These are phyloP conservation scores for Mycosarcoma maydis DNA, from an alignment of 1,284 basidiomycete species.

Conservation along the genomic window DNA sequence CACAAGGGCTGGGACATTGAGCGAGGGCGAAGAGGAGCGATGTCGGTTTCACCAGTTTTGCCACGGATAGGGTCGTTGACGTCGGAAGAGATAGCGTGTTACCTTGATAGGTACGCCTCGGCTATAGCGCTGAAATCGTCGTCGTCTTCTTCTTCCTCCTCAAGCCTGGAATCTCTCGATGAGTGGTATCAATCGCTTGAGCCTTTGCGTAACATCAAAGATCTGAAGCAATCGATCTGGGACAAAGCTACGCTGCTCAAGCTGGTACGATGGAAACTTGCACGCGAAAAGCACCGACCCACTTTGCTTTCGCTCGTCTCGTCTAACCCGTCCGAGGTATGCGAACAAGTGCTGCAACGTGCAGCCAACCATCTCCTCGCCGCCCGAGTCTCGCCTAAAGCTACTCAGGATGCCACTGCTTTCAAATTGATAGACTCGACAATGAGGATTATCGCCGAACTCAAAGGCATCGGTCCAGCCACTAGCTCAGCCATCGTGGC, in stretches of 20 bases:
- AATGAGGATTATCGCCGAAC: conserved; percentile 20
- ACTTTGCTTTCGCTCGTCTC: conserved; percentile 14
- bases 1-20: too few relatives aligned
- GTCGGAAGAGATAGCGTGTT: too few relatives aligned
- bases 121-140: too few relatives aligned
- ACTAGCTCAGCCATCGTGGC: conserved; percentile 32
- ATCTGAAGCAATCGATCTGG: neutral
- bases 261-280: conserved; percentile 39
- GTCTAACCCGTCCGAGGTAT: conserved; percentile 11
- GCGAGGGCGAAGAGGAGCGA: too few relatives aligned
- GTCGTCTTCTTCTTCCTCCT: too few relatives aligned
- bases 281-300: conserved; percentile 26
- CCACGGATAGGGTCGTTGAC: too few relatives aligned
- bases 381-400: neutral
- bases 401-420: neutral
- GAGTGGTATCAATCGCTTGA: conserved; percentile 22
- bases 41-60: too few relatives aligned
- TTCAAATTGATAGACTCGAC: neutral
- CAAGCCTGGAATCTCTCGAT: conserved; percentile 10
- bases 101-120: too few relatives aligned
- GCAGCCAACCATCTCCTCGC: conserved; percentile 4
- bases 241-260: conserved; percentile 12
- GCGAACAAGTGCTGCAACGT: neutral
- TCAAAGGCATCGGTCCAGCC: conserved; percentile 38
- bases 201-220: neutral